Conservation (phyloP, 352 stramenopile species). For the Halophytophthora polymorphica region DNA sequence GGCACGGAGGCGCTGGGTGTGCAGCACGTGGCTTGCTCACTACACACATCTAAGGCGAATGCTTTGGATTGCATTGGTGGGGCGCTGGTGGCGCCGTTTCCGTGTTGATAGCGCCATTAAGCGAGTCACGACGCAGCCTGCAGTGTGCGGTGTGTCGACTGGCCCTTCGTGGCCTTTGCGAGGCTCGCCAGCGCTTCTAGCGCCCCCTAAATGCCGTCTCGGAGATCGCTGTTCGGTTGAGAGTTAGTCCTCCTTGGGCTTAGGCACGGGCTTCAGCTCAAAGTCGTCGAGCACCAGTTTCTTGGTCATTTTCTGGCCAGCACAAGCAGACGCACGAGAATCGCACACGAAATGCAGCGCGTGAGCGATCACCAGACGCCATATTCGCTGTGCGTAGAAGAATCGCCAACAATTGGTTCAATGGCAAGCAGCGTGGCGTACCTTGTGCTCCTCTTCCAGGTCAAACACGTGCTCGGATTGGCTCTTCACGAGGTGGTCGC, state of each 20-base stretch:
- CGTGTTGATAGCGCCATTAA: too few relatives aligned
- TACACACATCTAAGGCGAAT: too few relatives aligned
- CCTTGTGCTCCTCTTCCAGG: constrained; percentile 85
- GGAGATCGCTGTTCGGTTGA: too few relatives aligned
- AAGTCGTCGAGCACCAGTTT: constrained; percentile 83
- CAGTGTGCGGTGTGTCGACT: too few relatives aligned
- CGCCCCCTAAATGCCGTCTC: background rate
- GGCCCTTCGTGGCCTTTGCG: too few relatives aligned
- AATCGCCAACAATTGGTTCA: background rate
- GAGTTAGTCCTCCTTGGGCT: constrained; percentile 35
- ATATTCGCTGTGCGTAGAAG: background rate
- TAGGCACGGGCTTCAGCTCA: constrained; percentile 81
- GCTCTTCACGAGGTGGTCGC: constrained; percentile 81
- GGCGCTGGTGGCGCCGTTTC: too few relatives aligned
- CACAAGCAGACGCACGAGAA: constrained; percentile 1
- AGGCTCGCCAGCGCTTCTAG: too few relatives aligned
- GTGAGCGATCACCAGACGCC: background rate
- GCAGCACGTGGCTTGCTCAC: too few relatives aligned
- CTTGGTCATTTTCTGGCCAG: constrained; percentile 75
- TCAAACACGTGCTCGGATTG: constrained; percentile 80
- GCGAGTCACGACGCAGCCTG: too few relatives aligned
- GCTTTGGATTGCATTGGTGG: too few relatives aligned
- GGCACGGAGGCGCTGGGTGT: too few relatives aligned
- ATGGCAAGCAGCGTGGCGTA: constrained; percentile 13
- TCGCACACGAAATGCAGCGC: background rate